phyloP scores from a whole-genome alignment of 1,284 basidiomycete species.

The Sphaerobolus stellatus region DNA sequence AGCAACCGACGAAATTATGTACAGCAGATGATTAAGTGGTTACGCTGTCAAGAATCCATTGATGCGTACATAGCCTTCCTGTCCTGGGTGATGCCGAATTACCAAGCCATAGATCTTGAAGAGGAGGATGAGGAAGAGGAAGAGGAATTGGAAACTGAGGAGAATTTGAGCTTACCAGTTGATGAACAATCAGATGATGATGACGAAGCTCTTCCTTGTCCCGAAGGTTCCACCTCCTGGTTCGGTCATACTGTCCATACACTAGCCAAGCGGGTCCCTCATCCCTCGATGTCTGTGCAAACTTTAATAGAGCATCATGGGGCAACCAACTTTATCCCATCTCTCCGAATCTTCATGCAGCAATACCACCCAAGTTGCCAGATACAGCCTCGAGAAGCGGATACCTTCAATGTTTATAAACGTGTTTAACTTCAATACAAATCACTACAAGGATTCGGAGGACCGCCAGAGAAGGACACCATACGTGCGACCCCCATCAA shows the following conservation, averaged over 20 bases:
- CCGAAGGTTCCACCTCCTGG: neutral
- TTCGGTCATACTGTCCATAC: too few relatives aligned
- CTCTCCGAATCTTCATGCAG: neutral
- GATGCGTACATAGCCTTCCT: slow-evolving; percentile 8
- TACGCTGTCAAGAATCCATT: slow-evolving; percentile 19
- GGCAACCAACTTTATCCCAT: neutral
- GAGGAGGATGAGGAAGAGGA: slow-evolving; percentile 4
- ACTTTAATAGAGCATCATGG: neutral
- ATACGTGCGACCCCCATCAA: neutral
- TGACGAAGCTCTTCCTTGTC: neutral
- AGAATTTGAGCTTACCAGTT: slow-evolving; percentile 2
- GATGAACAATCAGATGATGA: neutral
- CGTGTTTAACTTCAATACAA: neutral
- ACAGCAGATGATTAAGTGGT: slow-evolving; percentile 36
- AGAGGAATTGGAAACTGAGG: slow-evolving; percentile 15
- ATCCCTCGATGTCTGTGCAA: neutral
- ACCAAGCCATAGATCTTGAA: too few relatives aligned
- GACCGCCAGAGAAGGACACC: neutral
- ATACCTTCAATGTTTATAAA: neutral
- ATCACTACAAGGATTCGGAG: neutral
- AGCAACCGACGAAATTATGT: slow-evolving; percentile 35
- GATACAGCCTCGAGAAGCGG: neutral
- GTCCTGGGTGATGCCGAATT: too few relatives aligned
- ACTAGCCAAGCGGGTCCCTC: too few relatives aligned
- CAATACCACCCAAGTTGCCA: neutral